These are phyloP conservation scores for Aegilops longissima DNA, from an alignment of 176 grass and related monocot genomes.

Conservation along the genomic window DNA sequence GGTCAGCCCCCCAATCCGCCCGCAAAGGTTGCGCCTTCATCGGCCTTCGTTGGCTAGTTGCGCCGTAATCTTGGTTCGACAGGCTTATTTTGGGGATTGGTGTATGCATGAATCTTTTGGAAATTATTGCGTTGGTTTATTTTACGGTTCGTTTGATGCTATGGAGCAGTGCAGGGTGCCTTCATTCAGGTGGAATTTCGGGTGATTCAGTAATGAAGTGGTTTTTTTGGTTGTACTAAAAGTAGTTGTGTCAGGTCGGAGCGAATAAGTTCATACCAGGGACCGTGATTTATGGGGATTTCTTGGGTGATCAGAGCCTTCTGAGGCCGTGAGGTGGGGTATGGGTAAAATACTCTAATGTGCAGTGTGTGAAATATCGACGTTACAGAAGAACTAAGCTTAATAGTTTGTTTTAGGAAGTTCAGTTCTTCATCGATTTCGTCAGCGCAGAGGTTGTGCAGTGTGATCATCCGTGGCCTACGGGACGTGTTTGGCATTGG, in stretches of 20 bases:
- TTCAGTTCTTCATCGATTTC: slow-evolving; percentile 8
- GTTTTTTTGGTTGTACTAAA: not conserved
- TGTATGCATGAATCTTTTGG: not conserved
- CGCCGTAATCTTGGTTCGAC: not conserved
- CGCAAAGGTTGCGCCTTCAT: not conserved
- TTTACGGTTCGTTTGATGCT: not conserved
- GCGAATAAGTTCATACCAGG: no score
- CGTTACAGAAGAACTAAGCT: not conserved
- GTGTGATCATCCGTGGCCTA: not conserved
- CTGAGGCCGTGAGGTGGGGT: not conserved
- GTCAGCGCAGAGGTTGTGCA: not conserved
- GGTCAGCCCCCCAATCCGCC: slow-evolving; percentile 38
- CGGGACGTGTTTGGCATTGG: not conserved
- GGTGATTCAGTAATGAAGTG: not conserved
- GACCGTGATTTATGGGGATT: not conserved
- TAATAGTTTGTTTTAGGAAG: slow-evolving; percentile 1
- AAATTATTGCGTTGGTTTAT: not conserved
- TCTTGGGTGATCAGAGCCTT: not conserved
- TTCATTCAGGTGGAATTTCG: not conserved
- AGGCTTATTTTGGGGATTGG: not conserved
- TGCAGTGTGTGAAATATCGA: not conserved
- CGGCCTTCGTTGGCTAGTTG: not conserved
- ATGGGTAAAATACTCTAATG: not conserved
- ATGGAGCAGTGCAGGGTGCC: not conserved
- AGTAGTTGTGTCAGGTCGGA: not conserved